These are phyloP conservation scores for Pistacia vera DNA, from an alignment of 345 rosid species.

Conservation along the genomic window DNA sequence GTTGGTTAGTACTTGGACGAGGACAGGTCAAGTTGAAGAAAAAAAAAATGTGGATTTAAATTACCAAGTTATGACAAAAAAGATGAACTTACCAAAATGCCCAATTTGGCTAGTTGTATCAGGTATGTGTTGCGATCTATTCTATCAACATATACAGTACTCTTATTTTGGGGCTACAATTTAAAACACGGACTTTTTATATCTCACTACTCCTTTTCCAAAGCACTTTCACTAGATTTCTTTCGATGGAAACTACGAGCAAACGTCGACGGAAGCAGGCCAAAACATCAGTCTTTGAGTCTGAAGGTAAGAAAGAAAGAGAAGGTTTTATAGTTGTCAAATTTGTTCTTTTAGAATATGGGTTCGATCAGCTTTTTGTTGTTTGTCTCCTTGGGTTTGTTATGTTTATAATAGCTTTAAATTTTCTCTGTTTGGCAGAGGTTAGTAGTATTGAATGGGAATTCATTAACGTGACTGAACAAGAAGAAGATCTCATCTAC, in stretches of 20 bases:
- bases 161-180: neutral
- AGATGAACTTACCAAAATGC: conserved; percentile 6
- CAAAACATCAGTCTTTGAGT: neutral
- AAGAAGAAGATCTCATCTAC: conserved; percentile 70
- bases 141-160: neutral
- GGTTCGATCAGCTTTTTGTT: neutral
- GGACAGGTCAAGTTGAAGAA: too few relatives aligned
- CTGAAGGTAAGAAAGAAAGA: conserved; percentile 9
- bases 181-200: neutral
- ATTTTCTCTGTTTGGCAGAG: conserved; percentile 37
- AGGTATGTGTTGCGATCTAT: too few relatives aligned
- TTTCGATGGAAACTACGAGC: conserved; percentile 11
- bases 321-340: too few relatives aligned
- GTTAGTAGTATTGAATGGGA: conserved; percentile 70
- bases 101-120: neutral
- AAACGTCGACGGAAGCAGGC: conserved; percentile 3
- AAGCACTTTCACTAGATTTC: neutral
- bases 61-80: neutral
- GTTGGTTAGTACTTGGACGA: too few relatives aligned
- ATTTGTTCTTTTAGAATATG: conserved; percentile 18
- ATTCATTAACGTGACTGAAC: conserved; percentile 55
- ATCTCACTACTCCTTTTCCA: neutral
- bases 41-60: neutral
- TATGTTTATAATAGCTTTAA: neutral
- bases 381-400: neutral